phyloP scores from a whole-genome alignment of 2,329 filamentous ascomycete species.

The Diaporthe ampelina region DNA sequence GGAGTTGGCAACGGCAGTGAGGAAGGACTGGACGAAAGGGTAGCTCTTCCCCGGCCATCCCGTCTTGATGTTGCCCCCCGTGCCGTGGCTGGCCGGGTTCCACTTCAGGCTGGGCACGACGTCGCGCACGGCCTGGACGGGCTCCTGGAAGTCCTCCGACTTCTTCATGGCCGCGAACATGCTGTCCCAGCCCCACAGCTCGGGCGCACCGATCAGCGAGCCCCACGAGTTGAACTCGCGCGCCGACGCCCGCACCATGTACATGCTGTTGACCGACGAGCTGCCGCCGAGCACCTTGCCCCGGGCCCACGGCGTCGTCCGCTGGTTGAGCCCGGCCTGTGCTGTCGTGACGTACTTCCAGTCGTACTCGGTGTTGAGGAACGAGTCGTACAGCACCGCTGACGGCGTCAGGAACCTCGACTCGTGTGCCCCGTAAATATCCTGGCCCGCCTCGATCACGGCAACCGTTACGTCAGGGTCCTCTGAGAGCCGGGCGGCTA shows the following conservation, averaged over 20 bases:
- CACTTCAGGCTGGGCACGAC: conserved; percentile 29
- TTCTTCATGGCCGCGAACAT: conserved; percentile 37
- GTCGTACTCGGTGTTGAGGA: conserved; percentile 35
- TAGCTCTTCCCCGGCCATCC: conserved; percentile 26
- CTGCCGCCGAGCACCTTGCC: conserved; percentile 37
- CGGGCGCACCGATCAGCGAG: conserved; percentile 26
- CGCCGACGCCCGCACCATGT: conserved; percentile 30
- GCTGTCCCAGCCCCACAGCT: conserved; percentile 32
- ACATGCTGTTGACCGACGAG: conserved; percentile 36
- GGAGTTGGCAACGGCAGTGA: background rate
- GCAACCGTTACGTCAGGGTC: conserved; percentile 43
- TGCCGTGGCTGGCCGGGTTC: conserved; percentile 32
- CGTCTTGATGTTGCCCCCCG: conserved; percentile 32
- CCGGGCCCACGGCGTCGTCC: conserved; percentile 28
- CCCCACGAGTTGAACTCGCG: conserved; percentile 34
- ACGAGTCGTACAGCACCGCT: conserved; percentile 31
- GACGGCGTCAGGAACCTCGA: conserved; percentile 32
- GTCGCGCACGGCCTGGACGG: conserved; percentile 12
- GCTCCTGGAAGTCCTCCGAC: conserved; percentile 32
- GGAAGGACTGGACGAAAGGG: conserved; percentile 29
- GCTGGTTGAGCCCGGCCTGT: conserved; percentile 29
- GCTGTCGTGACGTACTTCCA: conserved; percentile 30
- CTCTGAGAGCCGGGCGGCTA: conserved; percentile 48
- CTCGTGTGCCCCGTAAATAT: conserved; percentile 39
- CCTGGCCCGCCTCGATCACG: conserved; percentile 39